Evolutionary conservation across 2,329 filamentous ascomycete genomes (phyloP), one percentile per base, ranked within the genome.

Genomic region (Phialophora verrucosa): DNA sequence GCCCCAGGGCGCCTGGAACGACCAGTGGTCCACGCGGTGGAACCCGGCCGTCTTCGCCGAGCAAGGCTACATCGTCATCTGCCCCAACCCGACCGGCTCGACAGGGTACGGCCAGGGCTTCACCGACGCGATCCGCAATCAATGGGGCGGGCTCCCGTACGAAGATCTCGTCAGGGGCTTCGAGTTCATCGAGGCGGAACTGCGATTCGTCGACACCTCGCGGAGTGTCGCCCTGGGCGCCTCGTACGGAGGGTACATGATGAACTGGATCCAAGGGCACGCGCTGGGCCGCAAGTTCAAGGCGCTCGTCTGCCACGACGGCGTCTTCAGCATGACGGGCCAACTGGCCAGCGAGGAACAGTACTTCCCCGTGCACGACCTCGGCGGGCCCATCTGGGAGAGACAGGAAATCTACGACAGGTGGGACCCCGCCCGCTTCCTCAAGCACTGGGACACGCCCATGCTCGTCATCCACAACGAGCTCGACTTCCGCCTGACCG

Each of bases 401-500:
- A 76, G 80, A 1, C 80, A 77, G 4, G 79, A 83, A 56, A 78
- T 78, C 8, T 88, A 86, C 84, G 78, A 79, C 29, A 76, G 82
- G 57, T 89, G 85, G 84, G 86, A 89, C 73, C 87, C 87, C 0
- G 82, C 81, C 20, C 78, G 78, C 3, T 83, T 84, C 72, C 82
- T 84, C 0, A 78, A 83, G 42, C 84, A 94, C 71, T 97, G 93
- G 93, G 82, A 85, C 0, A 97, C 93, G 0, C 95, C 95, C 0
- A 90, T 95, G 78, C 83, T 99, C 68, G 88, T 96, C 67, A 93
- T 98, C 62, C 94, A 98, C 78, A 94, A 88, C 74, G 92, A 95
- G 73, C 84, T 95, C 35, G 94, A 98, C 77, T 98, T 97, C 76
- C 87, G 94, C 20, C 81, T 97, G 29, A 90, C 93, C 0, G 89